These are phyloP conservation scores for Drechslerella dactyloides DNA, from an alignment of 2,329 filamentous ascomycete genomes.

Conservation along the genomic window DNA sequence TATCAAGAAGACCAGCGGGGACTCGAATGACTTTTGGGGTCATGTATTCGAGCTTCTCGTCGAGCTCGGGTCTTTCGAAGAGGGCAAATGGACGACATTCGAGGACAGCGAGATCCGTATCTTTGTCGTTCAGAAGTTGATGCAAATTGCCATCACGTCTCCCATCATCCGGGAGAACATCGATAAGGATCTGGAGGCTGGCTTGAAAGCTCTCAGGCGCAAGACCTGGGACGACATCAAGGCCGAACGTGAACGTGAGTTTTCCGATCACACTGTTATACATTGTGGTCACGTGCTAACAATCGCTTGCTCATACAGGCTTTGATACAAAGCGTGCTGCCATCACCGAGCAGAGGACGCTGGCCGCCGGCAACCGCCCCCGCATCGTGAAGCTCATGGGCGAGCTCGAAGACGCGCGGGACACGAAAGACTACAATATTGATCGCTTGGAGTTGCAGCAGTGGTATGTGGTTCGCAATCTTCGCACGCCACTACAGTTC, in stretches of 20 bases:
- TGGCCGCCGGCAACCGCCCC: constrained; percentile 27
- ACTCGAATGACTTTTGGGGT: constrained; percentile 41
- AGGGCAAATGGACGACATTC: constrained; percentile 40
- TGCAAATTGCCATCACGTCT: constrained; percentile 47
- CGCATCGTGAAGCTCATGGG: constrained; percentile 43
- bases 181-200: constrained; percentile 37
- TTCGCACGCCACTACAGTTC: constrained; percentile 50
- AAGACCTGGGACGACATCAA: constrained; percentile 48
- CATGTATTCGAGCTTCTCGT: constrained; percentile 47
- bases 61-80: constrained; percentile 39
- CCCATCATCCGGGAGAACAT: constrained; percentile 43
- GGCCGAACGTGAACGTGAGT: constrained; percentile 42
- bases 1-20: constrained; percentile 41
- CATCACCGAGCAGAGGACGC: constrained; percentile 33
- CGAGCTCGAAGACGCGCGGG: constrained; percentile 45
- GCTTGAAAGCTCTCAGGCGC: constrained; percentile 39
- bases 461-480: constrained; percentile 51
- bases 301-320: constrained; percentile 5
- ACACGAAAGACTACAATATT: constrained; percentile 49
- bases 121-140: constrained; percentile 45
- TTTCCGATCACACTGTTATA: not conserved
- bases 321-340: constrained; percentile 38
- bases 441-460: constrained; percentile 48
- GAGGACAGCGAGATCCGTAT: constrained; percentile 47
- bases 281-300: constrained; percentile 3